Evolutionary conservation across 192 early-diverging fungal species (phyloP), one percentile per base, ranked within the genome.

Genomic region (Podila epigama): DNA sequence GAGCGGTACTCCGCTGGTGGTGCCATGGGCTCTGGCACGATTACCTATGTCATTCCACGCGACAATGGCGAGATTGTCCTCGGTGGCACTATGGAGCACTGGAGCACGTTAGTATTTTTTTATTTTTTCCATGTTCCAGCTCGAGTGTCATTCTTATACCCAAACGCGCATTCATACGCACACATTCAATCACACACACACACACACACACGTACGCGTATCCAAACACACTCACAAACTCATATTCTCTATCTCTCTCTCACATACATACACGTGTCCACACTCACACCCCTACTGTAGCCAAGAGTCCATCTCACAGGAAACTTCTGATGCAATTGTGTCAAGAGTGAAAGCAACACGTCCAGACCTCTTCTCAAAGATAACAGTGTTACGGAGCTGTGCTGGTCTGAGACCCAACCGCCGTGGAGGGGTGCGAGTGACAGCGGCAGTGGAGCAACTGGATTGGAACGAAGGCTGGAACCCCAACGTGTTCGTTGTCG

Each of bases 1-100:
- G 51, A 88, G 82, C 65, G 61, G 57, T 57, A 62, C 51, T 78
- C 84, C 42, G 75, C 71, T 53, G 53, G 72, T 18, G 40, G 72
- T 69, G 61, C 69, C 9, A 60, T 75, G 54, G 69, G 69, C 11
- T 60, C 51, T 34, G 82, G 69, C 27, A 72, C 54, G 7, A 82
- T 86, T 36, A 84, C 87, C 8, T 94, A 94, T 63, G 84, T 92
- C 7, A 94, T 94, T 54, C 93, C 92, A 2, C 85, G 92, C 18
- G 89, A 87, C 22, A 89, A 91, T 72, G 92, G 92, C 20, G 86
- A 87, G 37, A 91, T 92, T 16, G 79, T 91, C 44, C 65, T 94
- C 1, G 93, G 92, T 15, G 92, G 92, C 18, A 93, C 92, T 8
- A 77, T 68, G 73, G 37, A 77, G 29, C 59, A 68, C 28, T 77